phyloP scores from a whole-genome alignment of 2,329 filamentous ascomycete species.

The Fusarium sp. region DNA sequence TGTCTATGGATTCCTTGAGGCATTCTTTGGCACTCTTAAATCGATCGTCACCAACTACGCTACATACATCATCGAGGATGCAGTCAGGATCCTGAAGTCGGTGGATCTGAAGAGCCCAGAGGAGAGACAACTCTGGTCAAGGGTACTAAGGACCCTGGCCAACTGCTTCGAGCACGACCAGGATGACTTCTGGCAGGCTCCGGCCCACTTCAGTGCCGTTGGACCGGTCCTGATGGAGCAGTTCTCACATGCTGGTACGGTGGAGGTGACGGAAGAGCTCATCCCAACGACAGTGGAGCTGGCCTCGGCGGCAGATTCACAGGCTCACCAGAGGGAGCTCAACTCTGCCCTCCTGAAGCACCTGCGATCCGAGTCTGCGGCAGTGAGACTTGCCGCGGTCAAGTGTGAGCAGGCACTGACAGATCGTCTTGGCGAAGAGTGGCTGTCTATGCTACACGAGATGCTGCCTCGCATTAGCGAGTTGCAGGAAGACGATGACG shows the following conservation, averaged over 20 bases:
- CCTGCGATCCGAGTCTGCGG: constrained; percentile 76
- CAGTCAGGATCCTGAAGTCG: constrained; percentile 68
- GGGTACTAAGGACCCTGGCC: constrained; percentile 75
- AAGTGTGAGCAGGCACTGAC: constrained; percentile 84
- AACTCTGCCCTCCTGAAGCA: constrained; percentile 81
- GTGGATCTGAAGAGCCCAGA: constrained; percentile 58
- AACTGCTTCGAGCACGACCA: constrained; percentile 89
- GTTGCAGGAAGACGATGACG: constrained; percentile 95
- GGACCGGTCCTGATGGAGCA: constrained; percentile 75
- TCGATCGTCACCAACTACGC: constrained; percentile 95
- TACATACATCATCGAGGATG: constrained; percentile 82
- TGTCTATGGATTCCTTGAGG: constrained; percentile 81
- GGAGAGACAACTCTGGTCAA: constrained; percentile 70
- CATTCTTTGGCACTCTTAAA: constrained; percentile 87
- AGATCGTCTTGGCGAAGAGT: constrained; percentile 86
- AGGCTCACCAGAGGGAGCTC: constrained; percentile 90
- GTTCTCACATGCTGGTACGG: constrained; percentile 58
- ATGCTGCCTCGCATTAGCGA: constrained; percentile 98
- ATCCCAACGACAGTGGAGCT: constrained; percentile 83
- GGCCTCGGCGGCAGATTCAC: constrained; percentile 81
- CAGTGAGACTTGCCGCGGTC: constrained; percentile 82
- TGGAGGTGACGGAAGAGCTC: constrained; percentile 61
- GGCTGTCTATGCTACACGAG: constrained; percentile 89
- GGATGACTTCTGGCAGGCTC: constrained; percentile 95
- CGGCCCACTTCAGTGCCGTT: constrained; percentile 82